Conservation (phyloP, 2,329 filamentous ascomycete genomes). For the Arthrobotrys megalospora region DNA sequence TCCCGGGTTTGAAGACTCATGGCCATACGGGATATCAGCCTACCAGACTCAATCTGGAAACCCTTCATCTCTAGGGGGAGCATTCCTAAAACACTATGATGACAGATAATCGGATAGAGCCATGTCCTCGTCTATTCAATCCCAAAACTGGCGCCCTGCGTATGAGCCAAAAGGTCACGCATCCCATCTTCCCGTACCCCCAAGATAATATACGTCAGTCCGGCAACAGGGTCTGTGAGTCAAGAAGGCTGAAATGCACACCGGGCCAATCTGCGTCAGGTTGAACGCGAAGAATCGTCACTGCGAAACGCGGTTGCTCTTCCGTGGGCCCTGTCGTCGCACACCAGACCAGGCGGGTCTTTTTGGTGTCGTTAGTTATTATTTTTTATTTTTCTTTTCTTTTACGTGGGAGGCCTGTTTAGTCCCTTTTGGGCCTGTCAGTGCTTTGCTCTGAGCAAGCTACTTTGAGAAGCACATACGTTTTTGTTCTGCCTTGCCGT, state of each 20-base stretch:
- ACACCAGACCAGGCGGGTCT: conserved; percentile 45
- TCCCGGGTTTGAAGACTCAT: conserved; percentile 57
- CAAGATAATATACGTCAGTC: conserved; percentile 47
- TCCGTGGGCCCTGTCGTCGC: conserved; percentile 40
- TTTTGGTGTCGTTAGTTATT: conserved; percentile 26
- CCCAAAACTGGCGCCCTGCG: conserved; percentile 58
- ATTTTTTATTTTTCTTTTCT: conserved; percentile 29
- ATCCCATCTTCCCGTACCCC: conserved; percentile 44
- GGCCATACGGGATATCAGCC: conserved; percentile 43
- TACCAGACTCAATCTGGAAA: conserved; percentile 45
- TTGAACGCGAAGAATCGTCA: conserved; percentile 57
- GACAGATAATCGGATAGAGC: conserved; percentile 60
- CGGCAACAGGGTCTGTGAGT: conserved; percentile 52
- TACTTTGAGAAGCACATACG: conserved; percentile 44
- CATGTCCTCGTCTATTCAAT: conserved; percentile 59
- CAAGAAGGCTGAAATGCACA: conserved; percentile 56
- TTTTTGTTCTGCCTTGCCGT: conserved; percentile 60
- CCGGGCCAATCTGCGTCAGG: conserved; percentile 54
- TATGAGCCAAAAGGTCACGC: conserved; percentile 61
- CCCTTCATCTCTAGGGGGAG: conserved; percentile 37
- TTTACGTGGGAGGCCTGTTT: conserved; percentile 50
- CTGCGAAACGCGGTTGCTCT: conserved; percentile 55
- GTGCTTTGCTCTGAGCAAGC: conserved; percentile 45
- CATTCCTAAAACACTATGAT: conserved; percentile 59
- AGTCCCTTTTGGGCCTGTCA: conserved; percentile 33